phyloP scores from a whole-genome alignment of 768 basidiomycete genomes.

The Krasilnikovozyma curviuscula region DNA sequence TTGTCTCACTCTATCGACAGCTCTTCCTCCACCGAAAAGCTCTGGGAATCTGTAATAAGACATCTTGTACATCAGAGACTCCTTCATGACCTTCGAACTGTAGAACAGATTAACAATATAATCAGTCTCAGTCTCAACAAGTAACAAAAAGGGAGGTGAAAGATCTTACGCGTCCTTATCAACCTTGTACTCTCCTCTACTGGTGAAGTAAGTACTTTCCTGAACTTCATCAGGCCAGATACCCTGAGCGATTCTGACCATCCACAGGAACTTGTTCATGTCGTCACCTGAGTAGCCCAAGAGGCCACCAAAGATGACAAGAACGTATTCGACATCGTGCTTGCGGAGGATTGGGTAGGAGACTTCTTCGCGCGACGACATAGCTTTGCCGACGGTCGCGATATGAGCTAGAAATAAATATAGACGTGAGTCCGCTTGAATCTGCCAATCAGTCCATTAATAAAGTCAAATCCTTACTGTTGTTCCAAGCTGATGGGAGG shows the following conservation, averaged over 20 bases:
- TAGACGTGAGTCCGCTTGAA: too few species aligned
- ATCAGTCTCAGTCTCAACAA: background rate
- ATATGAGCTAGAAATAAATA: conserved; percentile 48
- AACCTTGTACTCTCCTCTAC: conserved; percentile 77
- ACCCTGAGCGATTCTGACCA: conserved; percentile 61
- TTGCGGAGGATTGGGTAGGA: conserved; percentile 93
- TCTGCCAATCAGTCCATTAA: too few species aligned
- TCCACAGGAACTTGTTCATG: conserved; percentile 99
- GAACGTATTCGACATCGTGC: conserved; percentile 88
- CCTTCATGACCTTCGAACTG: conserved; percentile 60
- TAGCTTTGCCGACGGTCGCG: conserved; percentile 95
- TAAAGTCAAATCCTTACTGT: conserved; percentile 55
- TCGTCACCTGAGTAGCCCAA: conserved; percentile 93
- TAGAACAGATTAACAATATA: background rate
- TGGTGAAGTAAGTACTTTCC: conserved; percentile 83
- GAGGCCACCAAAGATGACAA: conserved; percentile 91
- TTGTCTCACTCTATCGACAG: conserved; percentile 69
- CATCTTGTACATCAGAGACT: conserved; percentile 25
- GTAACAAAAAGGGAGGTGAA: background rate
- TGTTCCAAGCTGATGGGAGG: conserved; percentile 61
- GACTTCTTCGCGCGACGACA: conserved; percentile 81
- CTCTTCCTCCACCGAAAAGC: conserved; percentile 56
- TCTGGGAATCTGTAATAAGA: conserved; percentile 52
- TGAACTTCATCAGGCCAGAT: conserved; percentile 98
- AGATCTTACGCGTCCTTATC: conserved; percentile 49